Percentiles rank a stretch among this genome's conserved stretches.
Conservation (phyloP, 805 yeast species). For the Candida sanyiensis region DNA sequence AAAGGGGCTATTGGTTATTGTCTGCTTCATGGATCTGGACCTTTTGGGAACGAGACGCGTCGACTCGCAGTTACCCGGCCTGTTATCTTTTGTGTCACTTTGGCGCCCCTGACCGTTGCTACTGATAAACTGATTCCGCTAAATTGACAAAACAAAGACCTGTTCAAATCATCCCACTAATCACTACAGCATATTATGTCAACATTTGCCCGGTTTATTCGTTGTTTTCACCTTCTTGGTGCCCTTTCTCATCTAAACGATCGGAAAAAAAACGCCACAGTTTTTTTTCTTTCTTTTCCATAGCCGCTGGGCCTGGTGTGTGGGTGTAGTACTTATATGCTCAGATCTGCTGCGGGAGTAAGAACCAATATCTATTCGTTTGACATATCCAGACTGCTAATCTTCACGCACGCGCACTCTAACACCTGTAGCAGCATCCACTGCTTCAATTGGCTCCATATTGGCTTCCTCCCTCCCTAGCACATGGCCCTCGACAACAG, state of each 20-base stretch:
- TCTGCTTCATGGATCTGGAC: not conserved
- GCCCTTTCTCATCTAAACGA: not conserved
- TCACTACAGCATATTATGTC: not conserved
- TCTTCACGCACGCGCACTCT: not conserved
- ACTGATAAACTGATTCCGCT: not conserved
- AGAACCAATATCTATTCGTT: too few species aligned
- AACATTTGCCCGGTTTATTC: slow-evolving; percentile 2
- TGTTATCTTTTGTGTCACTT: not conserved
- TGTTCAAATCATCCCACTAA: not conserved
- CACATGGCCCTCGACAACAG: too few species aligned
- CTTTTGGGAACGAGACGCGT: not conserved
- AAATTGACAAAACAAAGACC: not conserved
- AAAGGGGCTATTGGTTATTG: too few species aligned
- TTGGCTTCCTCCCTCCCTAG: not conserved
- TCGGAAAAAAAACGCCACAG: slow-evolving; percentile 10
- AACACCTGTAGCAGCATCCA: not conserved
- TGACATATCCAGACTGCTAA: too few species aligned
- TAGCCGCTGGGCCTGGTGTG: not conserved
- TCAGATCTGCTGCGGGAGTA: too few species aligned
- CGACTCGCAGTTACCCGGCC: not conserved
- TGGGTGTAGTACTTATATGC: too few species aligned
- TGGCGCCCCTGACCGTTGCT: not conserved
- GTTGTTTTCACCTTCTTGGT: not conserved
- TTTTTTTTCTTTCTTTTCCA: slow-evolving; percentile 1
- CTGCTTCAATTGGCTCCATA: not conserved